Base-by-base conservation (phyloP, 495 filamentous ascomycete species). In the Friedmanniomyces simplex region DNA sequence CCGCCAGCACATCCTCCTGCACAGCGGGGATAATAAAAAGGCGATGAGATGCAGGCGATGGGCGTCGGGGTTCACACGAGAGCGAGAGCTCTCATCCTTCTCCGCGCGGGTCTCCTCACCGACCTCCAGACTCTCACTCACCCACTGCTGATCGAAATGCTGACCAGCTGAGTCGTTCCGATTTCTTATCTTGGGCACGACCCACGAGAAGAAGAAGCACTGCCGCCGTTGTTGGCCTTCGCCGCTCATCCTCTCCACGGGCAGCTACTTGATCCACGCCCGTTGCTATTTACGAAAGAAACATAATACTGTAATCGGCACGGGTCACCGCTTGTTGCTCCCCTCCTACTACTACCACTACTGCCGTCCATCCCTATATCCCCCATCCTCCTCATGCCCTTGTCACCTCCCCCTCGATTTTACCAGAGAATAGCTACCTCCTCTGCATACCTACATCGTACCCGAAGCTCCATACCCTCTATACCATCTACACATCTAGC, bases 401-500 rank as follows among this genome's bases (percentile, higher is more conserved):
- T 34, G 25, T 32, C 30, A 52, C 13, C 25, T 37, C 49, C 46
- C 1, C 7, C 46, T 49, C 46, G 18, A 2, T 7, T 22, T 12
- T 25, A 52, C 14, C 30, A 52, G 18, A 34, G 49, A 34, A 52
- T 52, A 34, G 49, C 49, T 34, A 52, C 25, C 30, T 8, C 24
- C 14, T 43, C 18, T 13, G 39, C 25, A 52, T 14, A 37, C 25
- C 30, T 34, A 20, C 6, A 4, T 18, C 52, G 32, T 43, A 24
- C 53, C 25, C 49, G 25, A n/a, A 48, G 18, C 53, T n/a, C 22
- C 41, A 47, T 39, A 18, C 39, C 12, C 43, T 22, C 20, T 20
- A 21, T 18, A 54, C 24, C 39, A 55, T 34, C 54, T 24, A n/a
- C 54, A 57, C 43, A 18, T 22, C 26, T 30, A 54, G 51, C 51